Evolutionary conservation across 108 stramenopile species (phyloP), one percentile per base, ranked within the genome.

Genomic region (Discostella pseudostelligera): DNA sequence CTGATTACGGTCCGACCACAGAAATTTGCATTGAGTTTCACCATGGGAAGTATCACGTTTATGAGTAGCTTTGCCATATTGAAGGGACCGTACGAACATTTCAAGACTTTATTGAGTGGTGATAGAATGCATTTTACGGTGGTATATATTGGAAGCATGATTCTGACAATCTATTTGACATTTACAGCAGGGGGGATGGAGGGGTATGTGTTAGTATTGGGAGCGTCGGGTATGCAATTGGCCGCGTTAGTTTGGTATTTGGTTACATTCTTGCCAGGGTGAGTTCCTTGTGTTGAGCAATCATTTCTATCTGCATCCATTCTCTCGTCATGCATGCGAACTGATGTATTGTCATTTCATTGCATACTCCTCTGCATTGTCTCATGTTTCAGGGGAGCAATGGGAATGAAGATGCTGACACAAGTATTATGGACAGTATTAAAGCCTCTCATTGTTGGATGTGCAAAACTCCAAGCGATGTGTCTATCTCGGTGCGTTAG

Each of bases 21-120:
- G 75, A 98, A 98, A 60, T 98, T 98, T 70, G 96, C 96, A 22
- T 57, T 98, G 4, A 82, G 81, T 46, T 96, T 97, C 66, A 97
- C 97, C 0, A 88, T 89, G 59, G 96, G 96, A n/a, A 90, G 87
- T 16, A 59, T 98, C 25, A 92, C 78, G 36, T 96, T 96, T 59
- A 96, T 96, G 96, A 82, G 75, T 9, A 81, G 78, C 68, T 95
- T 95, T 81, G 94, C 83, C 6, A 91, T 95, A 61, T 70, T 95
- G 56, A 90, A 85, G 64, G 94, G 87, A 60, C 94, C 94, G 1
- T 44, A 73, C 36, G 94, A 83, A 42, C 94, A 95, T 67, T 48
- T 95, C 0, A 58, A 50, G 39, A 81, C 84, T 22, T 89, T 95
- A 89, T 62, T 85, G 28, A 46, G 72, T 8, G 53, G 76, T 2